Percentiles rank a stretch among this genome's conserved stretches.
Conservation (phyloP, 2,329 filamentous ascomycete genomes). For the Phyllosticta citribraziliensis region DNA sequence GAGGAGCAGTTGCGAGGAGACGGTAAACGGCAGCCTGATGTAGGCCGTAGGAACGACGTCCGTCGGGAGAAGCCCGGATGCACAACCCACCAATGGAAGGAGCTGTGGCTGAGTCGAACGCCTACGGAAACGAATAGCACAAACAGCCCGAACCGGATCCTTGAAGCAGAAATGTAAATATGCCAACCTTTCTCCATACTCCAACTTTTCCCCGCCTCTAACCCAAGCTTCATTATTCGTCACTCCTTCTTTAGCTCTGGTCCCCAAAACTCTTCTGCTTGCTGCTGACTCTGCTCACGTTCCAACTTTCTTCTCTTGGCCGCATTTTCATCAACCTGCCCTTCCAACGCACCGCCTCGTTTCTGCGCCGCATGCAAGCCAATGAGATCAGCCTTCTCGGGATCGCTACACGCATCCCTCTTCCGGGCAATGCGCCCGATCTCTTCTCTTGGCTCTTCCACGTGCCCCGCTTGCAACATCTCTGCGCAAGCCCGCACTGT, state of each 20-base stretch:
- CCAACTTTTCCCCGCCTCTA: background rate
- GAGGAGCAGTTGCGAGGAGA: background rate
- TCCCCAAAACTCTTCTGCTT: constrained; percentile 38
- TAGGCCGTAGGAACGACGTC: background rate
- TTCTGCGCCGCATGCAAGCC: constrained; percentile 56
- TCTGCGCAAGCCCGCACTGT: constrained; percentile 31
- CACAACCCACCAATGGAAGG: background rate
- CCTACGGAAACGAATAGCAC: background rate
- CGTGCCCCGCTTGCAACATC: constrained; percentile 26
- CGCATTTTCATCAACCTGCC: constrained; percentile 30
- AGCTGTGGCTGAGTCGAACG: too few species aligned
- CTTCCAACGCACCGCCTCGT: constrained; percentile 21
- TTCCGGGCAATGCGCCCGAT: constrained; percentile 48
- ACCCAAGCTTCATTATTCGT: background rate
- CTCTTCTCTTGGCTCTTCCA: constrained; percentile 35
- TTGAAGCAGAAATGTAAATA: background rate
- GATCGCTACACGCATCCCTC: constrained; percentile 63
- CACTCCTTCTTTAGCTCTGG: constrained; percentile 18
- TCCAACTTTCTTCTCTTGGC: constrained; percentile 36
- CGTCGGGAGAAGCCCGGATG: background rate
- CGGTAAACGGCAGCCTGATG: background rate
- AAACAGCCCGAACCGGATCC: background rate
- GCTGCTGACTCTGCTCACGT: constrained; percentile 34
- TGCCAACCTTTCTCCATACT: background rate
- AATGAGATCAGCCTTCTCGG: constrained; percentile 62